A percentile compares a stretch with the other conserved stretches of the same genome.
Conservation (phyloP, 129 eudicot genomes). For the Sambucus nigra region DNA sequence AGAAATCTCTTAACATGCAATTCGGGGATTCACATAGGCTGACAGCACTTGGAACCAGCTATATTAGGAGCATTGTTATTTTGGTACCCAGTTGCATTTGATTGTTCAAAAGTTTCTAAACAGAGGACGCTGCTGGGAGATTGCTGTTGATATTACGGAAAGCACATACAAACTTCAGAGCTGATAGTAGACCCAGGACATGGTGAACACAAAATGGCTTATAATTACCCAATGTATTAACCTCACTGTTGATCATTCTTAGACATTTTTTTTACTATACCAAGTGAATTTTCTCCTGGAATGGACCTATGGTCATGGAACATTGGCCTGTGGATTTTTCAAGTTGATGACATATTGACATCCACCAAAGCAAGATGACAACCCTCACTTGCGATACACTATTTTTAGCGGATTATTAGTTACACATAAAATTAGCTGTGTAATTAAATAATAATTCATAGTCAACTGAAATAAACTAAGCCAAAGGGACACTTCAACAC, state of each 20-base stretch:
- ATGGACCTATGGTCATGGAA: neutral
- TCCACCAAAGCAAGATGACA: too few species aligned
- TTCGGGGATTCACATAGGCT: too few species aligned
- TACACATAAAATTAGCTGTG: too few species aligned
- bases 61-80: neutral
- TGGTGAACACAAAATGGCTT: neutral
- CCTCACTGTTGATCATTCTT: neutral
- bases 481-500: too few species aligned
- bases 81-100: too few species aligned
- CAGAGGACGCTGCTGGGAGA: neutral
- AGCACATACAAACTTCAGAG: neutral
- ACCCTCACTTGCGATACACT: too few species aligned
- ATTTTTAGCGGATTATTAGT: too few species aligned
- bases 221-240: neutral
- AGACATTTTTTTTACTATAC: neutral
- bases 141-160: neutral
- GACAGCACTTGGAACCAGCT: neutral
- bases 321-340: neutral
- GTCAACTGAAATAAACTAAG: too few species aligned
- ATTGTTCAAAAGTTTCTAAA: neutral
- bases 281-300: neutral
- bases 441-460: too few species aligned
- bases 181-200: neutral
- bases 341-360: constrained; percentile 5
- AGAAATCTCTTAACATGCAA: too few species aligned